Conservation (phyloP, 805 yeast genomes). For the Yarrowia phangngaensis region DNA sequence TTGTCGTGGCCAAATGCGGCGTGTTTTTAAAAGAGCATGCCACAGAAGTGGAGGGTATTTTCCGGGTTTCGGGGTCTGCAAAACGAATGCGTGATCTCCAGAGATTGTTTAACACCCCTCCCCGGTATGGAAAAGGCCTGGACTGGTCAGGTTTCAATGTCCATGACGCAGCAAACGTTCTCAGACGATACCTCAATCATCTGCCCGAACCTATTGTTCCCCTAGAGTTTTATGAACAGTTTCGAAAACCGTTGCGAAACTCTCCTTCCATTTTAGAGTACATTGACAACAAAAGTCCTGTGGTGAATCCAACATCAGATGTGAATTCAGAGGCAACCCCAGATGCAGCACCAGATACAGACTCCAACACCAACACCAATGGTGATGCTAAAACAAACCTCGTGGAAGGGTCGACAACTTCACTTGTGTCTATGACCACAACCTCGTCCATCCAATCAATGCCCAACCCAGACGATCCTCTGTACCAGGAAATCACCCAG, state of each 20-base stretch:
- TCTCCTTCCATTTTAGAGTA: constrained; percentile 62
- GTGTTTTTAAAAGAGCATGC: constrained; percentile 69
- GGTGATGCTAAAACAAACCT: constrained; percentile 1
- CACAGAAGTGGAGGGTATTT: constrained; percentile 80
- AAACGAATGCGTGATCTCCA: constrained; percentile 85
- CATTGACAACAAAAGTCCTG: constrained; percentile 55
- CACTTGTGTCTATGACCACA: constrained; percentile 13
- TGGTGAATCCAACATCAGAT: constrained; percentile 16
- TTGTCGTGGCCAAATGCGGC: constrained; percentile 95
- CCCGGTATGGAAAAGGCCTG: constrained; percentile 81
- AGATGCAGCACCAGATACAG: constrained; percentile 1
- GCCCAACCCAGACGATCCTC: constrained; percentile 25
- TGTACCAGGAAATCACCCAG: constrained; percentile 34
- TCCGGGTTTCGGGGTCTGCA: constrained; percentile 87
- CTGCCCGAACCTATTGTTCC: constrained; percentile 93
- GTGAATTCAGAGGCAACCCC: neutral
- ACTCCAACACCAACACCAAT: neutral
- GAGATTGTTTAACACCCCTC: constrained; percentile 76
- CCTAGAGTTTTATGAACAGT: constrained; percentile 64
- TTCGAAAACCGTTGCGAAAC: constrained; percentile 68
- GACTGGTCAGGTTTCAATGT: constrained; percentile 93
- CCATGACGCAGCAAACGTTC: constrained; percentile 91
- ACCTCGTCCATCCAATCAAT: constrained; percentile 13
- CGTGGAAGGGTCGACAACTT: constrained; percentile 19
- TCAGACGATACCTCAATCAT: constrained; percentile 79